Conservation (phyloP, 2,329 filamentous ascomycete species). For the Aspergillus candidus region DNA sequence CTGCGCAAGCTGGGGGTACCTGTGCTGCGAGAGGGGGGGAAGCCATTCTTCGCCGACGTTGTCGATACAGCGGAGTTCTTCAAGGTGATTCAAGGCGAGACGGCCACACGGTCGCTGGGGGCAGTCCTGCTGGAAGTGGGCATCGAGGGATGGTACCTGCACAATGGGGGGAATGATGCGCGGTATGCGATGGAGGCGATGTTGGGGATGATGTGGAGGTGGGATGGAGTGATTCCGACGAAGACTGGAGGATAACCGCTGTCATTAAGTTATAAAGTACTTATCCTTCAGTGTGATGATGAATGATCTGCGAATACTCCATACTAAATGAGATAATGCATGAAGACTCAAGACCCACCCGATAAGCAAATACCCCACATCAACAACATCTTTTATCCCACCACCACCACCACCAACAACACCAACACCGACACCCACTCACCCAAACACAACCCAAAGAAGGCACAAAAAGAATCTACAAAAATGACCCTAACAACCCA, state of each 20-base stretch:
- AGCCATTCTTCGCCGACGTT: conserved; percentile 52
- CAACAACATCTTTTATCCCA: no score
- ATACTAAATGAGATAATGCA: no score
- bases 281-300: no score
- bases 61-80: conserved; percentile 71
- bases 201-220: conserved; percentile 48
- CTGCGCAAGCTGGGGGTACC: conserved; percentile 61
- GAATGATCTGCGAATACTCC: no score
- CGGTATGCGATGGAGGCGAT: conserved; percentile 70
- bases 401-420: neutral
- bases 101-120: conserved; percentile 52
- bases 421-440: neutral
- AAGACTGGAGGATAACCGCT: no score
- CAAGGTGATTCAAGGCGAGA: conserved; percentile 53
- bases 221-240: neutral
- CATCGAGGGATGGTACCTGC: conserved; percentile 60
- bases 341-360: no score
- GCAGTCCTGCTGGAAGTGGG: conserved; percentile 59
- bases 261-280: no score
- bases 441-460: neutral
- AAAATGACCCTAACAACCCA: conserved; percentile 48
- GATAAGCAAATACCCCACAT: no score
- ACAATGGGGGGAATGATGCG: conserved; percentile 85
- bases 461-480: neutral
- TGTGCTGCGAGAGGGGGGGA: conserved; percentile 16